Conservation (phyloP, 2,329 filamentous ascomycete genomes). For the Geosmithia putterillii region DNA sequence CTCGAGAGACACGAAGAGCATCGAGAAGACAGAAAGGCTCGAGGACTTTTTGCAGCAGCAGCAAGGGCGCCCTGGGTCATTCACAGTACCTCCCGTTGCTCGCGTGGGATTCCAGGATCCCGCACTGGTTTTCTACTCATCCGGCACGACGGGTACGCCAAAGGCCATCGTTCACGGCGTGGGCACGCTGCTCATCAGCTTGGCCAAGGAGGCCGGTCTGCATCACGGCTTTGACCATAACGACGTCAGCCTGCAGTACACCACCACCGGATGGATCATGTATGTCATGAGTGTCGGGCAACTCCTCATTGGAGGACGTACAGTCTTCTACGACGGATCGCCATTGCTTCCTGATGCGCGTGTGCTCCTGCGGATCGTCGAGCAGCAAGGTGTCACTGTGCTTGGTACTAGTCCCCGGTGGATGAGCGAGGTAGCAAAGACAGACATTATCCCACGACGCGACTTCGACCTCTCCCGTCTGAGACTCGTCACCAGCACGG, state of each 20-base stretch:
- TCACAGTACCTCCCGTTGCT: conserved; percentile 35
- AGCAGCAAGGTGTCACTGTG: conserved; percentile 54
- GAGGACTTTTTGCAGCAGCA: conserved; percentile 28
- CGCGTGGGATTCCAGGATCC: conserved; percentile 61
- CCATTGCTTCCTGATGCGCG: conserved; percentile 60
- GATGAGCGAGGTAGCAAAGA: conserved; percentile 59
- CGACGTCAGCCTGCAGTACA: conserved; percentile 40
- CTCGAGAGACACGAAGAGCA: conserved; percentile 43
- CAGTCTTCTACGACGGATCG: conserved; percentile 71
- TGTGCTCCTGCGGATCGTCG: conserved; percentile 50
- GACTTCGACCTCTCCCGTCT: conserved; percentile 51
- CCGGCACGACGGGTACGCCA: conserved; percentile 70
- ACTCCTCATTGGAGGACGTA: conserved; percentile 46
- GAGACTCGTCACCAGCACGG: conserved; percentile 54
- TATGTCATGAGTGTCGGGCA: conserved; percentile 51
- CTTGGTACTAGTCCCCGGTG: conserved; percentile 68
- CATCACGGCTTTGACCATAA: conserved; percentile 28
- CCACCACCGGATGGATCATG: conserved; percentile 82
- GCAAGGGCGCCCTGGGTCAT: conserved; percentile 8
- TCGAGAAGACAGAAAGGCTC: conserved; percentile 35
- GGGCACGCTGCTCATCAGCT: conserved; percentile 47
- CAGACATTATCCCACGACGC: conserved; percentile 46
- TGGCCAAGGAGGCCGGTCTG: conserved; percentile 44
- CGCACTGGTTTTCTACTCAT: conserved; percentile 66
- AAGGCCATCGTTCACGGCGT: conserved; percentile 78